A percentile compares a stretch with the other conserved stretches of the same genome.
Conservation (phyloP, 2,329 filamentous ascomycete genomes). For the Xylaria sp. region DNA sequence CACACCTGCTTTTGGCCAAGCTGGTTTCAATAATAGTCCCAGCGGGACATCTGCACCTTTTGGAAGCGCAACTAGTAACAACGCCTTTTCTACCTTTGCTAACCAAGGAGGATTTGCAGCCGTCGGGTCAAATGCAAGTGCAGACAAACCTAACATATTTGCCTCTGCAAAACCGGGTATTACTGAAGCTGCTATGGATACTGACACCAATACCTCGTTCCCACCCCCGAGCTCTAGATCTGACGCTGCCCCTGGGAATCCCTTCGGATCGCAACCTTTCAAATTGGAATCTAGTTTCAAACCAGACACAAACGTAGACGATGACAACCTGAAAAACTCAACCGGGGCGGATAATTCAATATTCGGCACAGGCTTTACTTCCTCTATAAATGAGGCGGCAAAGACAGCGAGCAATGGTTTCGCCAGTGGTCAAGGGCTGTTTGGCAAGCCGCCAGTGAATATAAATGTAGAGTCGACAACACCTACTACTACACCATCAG, state of each 20-base stretch:
- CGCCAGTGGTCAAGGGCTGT: constrained; percentile 36
- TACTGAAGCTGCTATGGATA: constrained; percentile 50
- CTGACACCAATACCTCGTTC: constrained; percentile 52
- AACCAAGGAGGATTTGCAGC: constrained; percentile 65
- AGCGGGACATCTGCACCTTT: constrained; percentile 33
- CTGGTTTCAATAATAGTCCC: constrained; percentile 56
- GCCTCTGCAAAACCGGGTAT: constrained; percentile 51
- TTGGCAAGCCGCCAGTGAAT: constrained; percentile 38
- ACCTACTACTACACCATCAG: constrained; percentile 63
- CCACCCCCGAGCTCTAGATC: constrained; percentile 53
- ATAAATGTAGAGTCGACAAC: constrained; percentile 54
- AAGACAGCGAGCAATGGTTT: constrained; percentile 52
- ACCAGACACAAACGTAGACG: constrained; percentile 69
- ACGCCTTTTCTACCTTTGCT: constrained; percentile 59
- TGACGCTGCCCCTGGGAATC: constrained; percentile 44
- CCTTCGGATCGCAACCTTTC: constrained; percentile 67
- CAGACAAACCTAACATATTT: constrained; percentile 53
- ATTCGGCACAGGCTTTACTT: constrained; percentile 71
- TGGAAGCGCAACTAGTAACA: constrained; percentile 33
- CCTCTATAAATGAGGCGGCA: constrained; percentile 62
- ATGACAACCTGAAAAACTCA: constrained; percentile 54
- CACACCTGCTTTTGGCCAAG: constrained; percentile 64
- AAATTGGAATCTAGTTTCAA: constrained; percentile 76
- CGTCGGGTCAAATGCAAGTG: constrained; percentile 52
- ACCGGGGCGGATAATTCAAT: constrained; percentile 57